Evolutionary conservation across 129 eudicot species (phyloP), one percentile per base, ranked within the genome.

Genomic region (Artemisia argyi): DNA sequence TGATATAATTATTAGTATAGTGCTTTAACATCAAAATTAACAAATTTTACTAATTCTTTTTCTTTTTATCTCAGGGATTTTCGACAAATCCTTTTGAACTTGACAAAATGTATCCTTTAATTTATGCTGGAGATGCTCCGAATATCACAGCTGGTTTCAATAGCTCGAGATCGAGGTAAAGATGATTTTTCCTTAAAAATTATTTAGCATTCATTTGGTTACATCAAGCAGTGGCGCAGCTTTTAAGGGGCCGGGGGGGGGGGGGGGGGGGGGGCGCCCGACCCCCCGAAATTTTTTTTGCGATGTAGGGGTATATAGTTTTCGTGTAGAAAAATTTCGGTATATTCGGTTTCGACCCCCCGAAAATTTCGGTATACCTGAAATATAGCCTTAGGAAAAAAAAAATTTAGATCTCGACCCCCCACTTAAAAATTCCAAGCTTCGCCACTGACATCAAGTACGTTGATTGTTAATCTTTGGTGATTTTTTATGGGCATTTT

Each of bases 41-140:
- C 11, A 13, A 4, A 6, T 15, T 47, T 42, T 75, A 35, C 19
- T 47, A 18, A 11, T 22, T 53, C 6, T 22, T 16, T 28, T 30
- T 7, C 15, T 1, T 52, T 60, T 42, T 54, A 3, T 61, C 9
- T 17, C 68, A 86, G 91, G 91, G 91, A 44, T 24, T 66, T 30
- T 48, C 79, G 0, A 35, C 80, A 54, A 86, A 86, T 54, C 66
- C 91, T 6, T 83, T 83, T 57, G 50, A 39, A 39, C 81, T 83
- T 14, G 17, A 68, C 9, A 71, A 26, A 5, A 53, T n/a, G 28
- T 74, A 80, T 66, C 85, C 87, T 64, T 48, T 86, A 69, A 79
- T 86, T 72, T 77, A 80, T 20, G 91, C 82, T 2, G 91, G 85
- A 58, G 69, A 80, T 47, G 83, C 75, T 15, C 85, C 91, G 1